Conservation (phyloP, 2,329 filamentous ascomycete genomes). For the Colletotrichum sp. region DNA sequence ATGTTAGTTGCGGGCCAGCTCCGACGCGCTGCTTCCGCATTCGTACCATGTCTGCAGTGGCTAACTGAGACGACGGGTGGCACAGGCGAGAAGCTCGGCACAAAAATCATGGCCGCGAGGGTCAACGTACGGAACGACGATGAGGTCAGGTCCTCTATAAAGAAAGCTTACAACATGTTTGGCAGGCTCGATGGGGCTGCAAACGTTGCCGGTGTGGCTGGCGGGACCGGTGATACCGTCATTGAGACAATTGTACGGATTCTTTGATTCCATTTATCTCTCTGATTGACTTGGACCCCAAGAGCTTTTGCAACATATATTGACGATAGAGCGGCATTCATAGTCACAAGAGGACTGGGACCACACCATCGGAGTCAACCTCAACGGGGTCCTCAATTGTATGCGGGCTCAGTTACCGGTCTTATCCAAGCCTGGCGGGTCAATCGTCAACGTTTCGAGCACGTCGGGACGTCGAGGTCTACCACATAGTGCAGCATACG, state of each 20-base stretch:
- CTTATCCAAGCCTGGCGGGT: not conserved
- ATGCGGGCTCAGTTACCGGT: not conserved
- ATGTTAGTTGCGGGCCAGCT: too few species aligned
- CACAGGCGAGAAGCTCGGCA: too few species aligned
- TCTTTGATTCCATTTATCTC: not conserved
- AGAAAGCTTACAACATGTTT: not conserved
- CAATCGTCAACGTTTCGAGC: not conserved
- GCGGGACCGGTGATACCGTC: not conserved
- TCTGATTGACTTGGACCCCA: rapidly evolving
- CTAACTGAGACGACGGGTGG: too few species aligned
- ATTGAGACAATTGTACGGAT: not conserved
- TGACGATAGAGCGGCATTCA: not conserved
- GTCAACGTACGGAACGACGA: too few species aligned
- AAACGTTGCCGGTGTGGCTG: not conserved
- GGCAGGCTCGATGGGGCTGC: not conserved
- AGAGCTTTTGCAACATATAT: rapidly evolving
- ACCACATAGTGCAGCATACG: not conserved
- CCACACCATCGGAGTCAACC: not conserved
- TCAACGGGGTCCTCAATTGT: not conserved
- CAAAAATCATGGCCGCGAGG: too few species aligned
- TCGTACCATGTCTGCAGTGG: too few species aligned
- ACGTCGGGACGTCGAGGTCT: not conserved
- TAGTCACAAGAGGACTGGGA: not conserved
- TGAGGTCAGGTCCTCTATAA: not conserved
- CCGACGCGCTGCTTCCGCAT: too few species aligned